Evolutionary conservation across 306 rosid species (phyloP).

Genomic region (Quillaja saponaria): DNA sequence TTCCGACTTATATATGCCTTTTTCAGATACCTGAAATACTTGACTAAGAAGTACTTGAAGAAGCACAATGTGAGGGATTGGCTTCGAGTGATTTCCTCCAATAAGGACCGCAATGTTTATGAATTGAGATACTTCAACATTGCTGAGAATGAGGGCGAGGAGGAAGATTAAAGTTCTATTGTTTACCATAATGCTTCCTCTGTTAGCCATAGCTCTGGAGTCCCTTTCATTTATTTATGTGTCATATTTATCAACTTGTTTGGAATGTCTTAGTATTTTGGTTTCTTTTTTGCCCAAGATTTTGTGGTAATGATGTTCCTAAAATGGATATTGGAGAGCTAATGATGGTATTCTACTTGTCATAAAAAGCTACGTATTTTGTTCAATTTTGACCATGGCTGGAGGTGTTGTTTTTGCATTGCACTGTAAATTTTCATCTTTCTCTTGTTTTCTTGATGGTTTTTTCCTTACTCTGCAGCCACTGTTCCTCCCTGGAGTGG

Average conservation of each 20-base stretch:
- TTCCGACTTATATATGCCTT: not conserved
- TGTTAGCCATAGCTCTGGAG: constrained; percentile 25
- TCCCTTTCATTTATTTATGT: constrained; percentile 1
- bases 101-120: constrained; percentile 80
- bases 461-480: too few species aligned
- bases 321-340: constrained; percentile 23
- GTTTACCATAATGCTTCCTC: constrained; percentile 22
- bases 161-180: constrained; percentile 58
- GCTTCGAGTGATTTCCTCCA: constrained; percentile 90
- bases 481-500: too few species aligned
- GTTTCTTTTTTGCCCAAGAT: constrained; percentile 23
- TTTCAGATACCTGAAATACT: constrained; percentile 73
- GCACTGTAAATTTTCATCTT: too few species aligned
- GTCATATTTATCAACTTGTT: constrained; percentile 28
- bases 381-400: too few species aligned
- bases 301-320: constrained; percentile 6
- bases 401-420: too few species aligned
- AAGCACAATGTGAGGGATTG: constrained; percentile 95
- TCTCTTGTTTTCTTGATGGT: too few species aligned
- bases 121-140: constrained; percentile 95
- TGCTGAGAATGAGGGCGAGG: constrained; percentile 94
- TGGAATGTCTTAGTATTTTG: constrained; percentile 28
- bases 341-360: not conserved
- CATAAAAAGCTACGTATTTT: too few species aligned
- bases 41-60: constrained; percentile 93